A percentile compares a stretch with the other conserved stretches of the same genome.
Conservation (phyloP, 192 early-diverging fungal species). For the Entomortierella lignicola region DNA sequence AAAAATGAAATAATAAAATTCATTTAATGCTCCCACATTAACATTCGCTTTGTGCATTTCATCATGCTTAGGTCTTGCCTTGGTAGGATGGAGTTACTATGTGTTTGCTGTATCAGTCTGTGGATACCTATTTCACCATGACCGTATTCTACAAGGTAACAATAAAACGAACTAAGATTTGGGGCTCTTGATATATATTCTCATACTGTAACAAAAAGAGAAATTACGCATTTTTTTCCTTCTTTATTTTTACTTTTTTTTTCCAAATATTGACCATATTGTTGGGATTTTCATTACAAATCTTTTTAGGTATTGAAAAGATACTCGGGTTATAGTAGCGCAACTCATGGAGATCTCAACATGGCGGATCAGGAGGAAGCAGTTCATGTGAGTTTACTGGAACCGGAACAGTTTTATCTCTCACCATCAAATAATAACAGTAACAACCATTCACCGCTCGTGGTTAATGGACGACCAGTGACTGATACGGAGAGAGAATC, state of each 20-base stretch:
- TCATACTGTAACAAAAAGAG: no score
- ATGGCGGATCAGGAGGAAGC: constrained; percentile 27
- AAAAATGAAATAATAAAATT: no score
- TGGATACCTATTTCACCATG: constrained; percentile 33
- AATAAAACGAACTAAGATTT: no score
- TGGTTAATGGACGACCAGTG: background rate
- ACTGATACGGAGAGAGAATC: constrained; percentile 5
- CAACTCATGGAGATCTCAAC: constrained; percentile 17
- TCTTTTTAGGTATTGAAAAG: constrained; percentile 17
- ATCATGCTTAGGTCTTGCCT: constrained; percentile 7
- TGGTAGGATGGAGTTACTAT: constrained; percentile 38
- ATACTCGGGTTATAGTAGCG: constrained; percentile 26
- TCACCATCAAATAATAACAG: constrained; percentile 26
- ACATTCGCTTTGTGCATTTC: no score
- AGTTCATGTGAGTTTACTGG: constrained; percentile 27
- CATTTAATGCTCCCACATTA: no score
- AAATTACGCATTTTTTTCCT: background rate
- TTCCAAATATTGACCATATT: background rate
- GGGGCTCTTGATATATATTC: no score
- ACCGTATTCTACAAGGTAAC: constrained; percentile 36
- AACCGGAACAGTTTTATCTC: constrained; percentile 40
- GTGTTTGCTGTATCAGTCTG: constrained; percentile 42
- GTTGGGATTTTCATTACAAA: background rate
- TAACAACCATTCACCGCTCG: constrained; percentile 9
- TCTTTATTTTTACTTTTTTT: background rate